Base-by-base conservation (phyloP, 345 rosid species). In the Salix arbutifolia region DNA sequence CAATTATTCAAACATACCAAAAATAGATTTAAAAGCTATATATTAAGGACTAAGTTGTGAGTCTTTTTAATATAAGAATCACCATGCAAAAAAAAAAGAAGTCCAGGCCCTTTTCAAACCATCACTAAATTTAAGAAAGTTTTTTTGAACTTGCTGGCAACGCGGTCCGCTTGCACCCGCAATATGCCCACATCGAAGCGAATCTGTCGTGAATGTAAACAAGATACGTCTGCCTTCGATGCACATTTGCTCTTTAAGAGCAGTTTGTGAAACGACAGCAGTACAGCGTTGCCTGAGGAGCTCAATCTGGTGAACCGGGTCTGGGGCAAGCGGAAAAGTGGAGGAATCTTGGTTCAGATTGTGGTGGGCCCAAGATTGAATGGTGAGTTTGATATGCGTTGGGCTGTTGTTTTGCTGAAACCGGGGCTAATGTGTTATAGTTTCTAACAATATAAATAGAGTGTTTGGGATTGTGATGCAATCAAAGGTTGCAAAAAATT, bases 131-230 rank as follows among this genome's bases (percentile, higher is more conserved):
- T 33, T 33, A 33, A 33, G 35, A 33, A 33, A 33, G 35, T 33
- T 4, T 33, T 33, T 33, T 33, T 33, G 5, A 33, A 33, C 35
- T 33, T 33, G 35, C 4, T 33, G 35, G 35, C 35, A 33, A 33
- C 35, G 5, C 35, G 35, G 35, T 33, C 5, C 35, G 0, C 35
- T 33, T 4, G 35, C 35, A 33, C 35, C 35, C 35, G 35, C 5
- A 4, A 33, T 33, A 33, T 33, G 35, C 35, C 35, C 35, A 33
- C 35, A 33, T 33, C 5, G 35, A 33, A 93, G 85, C 79, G 89
- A 73, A 80, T 93, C 74, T 83, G 88, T n/a, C 91, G 85, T 28
- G 94, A 89, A 79, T 90, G 94, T 4, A 89, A 82, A 56, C 97
- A 93, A 79, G 50, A 67, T 10, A 48, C 11, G 42, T 67, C 38